Evolutionary conservation across 2,329 filamentous ascomycete species (phyloP).

Genomic region (Mycosphaerelloides madeirae): DNA sequence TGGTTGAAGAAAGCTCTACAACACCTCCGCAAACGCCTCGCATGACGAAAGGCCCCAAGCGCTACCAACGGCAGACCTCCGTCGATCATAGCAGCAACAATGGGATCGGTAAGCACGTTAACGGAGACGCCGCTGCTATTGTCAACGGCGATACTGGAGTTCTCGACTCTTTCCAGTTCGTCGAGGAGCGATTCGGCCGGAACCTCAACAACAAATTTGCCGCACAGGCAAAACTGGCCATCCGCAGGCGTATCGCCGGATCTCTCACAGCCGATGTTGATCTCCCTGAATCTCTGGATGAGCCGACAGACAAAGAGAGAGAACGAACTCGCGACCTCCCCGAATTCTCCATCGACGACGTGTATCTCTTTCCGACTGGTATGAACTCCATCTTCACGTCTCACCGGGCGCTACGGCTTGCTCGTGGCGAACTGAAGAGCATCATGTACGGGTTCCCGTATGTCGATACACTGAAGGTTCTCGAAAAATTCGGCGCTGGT

Average conservation of each 20-base stretch:
- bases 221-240: conserved; percentile 76
- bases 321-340: conserved; percentile 44
- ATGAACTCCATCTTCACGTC: conserved; percentile 95
- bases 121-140: conserved; percentile 17
- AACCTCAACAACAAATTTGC: conserved; percentile 80
- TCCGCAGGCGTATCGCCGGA: conserved; percentile 81
- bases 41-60: conserved; percentile 64
- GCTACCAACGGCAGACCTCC: conserved; percentile 66
- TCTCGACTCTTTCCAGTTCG: conserved; percentile 70
- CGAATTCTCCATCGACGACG: conserved; percentile 75
- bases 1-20: conserved; percentile 48
- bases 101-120: conserved; percentile 16
- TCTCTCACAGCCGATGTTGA: conserved; percentile 71
- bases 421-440: conserved; percentile 64
- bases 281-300: conserved; percentile 53
- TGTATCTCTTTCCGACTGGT: conserved; percentile 81
- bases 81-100: conserved; percentile 37
- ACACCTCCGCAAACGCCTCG: conserved; percentile 33
- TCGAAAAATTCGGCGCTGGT: conserved; percentile 90
- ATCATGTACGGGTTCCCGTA: conserved; percentile 97
- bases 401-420: conserved; percentile 66
- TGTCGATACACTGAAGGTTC: conserved; percentile 89
- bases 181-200: conserved; percentile 90
- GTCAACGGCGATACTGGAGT: conserved; percentile 35
- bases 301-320: conserved; percentile 31